These are phyloP conservation scores for Pythium sp. DNA, from an alignment of 352 stramenopile genomes.

Conservation along the genomic window DNA sequence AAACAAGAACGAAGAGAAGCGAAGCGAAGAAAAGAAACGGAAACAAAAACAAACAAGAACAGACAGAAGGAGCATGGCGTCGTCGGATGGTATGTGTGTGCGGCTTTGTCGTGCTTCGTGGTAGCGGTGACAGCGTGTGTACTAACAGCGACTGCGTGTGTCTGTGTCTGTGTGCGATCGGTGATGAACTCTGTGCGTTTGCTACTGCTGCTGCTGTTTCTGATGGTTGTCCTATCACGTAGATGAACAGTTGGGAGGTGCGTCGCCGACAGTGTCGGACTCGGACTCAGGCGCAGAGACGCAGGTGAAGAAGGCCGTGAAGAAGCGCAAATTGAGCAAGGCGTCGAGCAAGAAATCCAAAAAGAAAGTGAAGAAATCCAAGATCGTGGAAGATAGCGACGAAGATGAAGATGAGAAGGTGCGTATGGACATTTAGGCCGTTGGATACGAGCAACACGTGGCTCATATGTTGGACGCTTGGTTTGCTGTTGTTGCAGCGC, in stretches of 20 bases:
- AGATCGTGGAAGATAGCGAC: conserved; percentile 57
- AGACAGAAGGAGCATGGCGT: conserved; percentile 14
- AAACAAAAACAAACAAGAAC: conserved; percentile 4
- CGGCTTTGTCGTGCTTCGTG: not conserved
- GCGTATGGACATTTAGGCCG: not conserved
- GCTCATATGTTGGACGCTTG: conserved; percentile 6
- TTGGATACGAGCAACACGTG: not conserved
- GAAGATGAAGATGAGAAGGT: conserved; percentile 69
- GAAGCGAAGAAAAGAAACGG: conserved; percentile 5
- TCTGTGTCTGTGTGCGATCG: not conserved
- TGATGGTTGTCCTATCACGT: not conserved
- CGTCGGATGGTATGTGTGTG: conserved; percentile 19
- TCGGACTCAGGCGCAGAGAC: conserved; percentile 74
- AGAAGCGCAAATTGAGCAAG: conserved; percentile 76
- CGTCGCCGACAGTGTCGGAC: conserved; percentile 81
- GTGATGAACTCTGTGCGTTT: not conserved
- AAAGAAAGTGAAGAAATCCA: conserved; percentile 65
- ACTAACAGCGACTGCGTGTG: conserved; percentile 1
- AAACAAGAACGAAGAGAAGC: not conserved
- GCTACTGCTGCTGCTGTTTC: not conserved
- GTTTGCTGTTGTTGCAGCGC: conserved; percentile 33
- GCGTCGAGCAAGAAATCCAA: conserved; percentile 31
- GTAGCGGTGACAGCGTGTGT: not conserved
- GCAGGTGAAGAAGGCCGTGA: conserved; percentile 31
- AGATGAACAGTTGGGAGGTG: conserved; percentile 70